Evolutionary conservation across 148 eudicot genomes (phyloP).

Genomic region (Vaccinium myrtillus): DNA sequence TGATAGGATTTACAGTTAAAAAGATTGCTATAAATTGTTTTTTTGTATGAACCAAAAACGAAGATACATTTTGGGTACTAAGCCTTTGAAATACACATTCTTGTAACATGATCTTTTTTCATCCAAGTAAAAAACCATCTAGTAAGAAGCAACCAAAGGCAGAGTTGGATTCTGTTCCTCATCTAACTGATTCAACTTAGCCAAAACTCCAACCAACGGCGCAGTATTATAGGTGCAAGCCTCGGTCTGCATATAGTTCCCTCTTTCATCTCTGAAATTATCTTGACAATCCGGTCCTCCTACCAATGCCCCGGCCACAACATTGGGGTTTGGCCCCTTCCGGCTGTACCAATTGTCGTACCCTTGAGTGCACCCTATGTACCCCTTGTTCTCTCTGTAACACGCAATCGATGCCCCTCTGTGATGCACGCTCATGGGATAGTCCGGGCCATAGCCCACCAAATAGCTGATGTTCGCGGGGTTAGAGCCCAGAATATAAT

Average conservation of each 20-base stretch:
- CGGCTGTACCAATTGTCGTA: slow-evolving; percentile 73
- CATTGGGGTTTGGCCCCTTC: slow-evolving; percentile 59
- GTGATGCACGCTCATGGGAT: slow-evolving; percentile 77
- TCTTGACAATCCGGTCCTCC: slow-evolving; percentile 80
- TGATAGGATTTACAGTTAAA: background rate
- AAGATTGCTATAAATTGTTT: background rate
- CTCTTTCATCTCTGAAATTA: slow-evolving; percentile 51
- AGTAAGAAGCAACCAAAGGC: slow-evolving; percentile 22
- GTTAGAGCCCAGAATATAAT: slow-evolving; percentile 78
- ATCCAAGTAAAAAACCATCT: background rate
- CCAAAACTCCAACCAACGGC: slow-evolving; percentile 80
- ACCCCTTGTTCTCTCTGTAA: slow-evolving; percentile 60
- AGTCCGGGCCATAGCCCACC: slow-evolving; percentile 66
- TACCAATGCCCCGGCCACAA: slow-evolving; percentile 68
- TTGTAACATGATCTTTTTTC: background rate
- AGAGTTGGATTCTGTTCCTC: background rate
- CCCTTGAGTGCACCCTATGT: slow-evolving; percentile 93
- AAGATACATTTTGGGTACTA: background rate
- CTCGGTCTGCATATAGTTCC: slow-evolving; percentile 77
- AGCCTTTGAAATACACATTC: background rate
- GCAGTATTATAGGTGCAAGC: slow-evolving; percentile 89
- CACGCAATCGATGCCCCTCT: slow-evolving; percentile 82
- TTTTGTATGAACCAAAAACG: background rate
- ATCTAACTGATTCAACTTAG: slow-evolving; percentile 39
- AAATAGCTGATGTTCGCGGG: slow-evolving; percentile 75